phyloP scores from a whole-genome alignment of 176 grass and related monocot genomes.

The Rhynchospora pubera region DNA sequence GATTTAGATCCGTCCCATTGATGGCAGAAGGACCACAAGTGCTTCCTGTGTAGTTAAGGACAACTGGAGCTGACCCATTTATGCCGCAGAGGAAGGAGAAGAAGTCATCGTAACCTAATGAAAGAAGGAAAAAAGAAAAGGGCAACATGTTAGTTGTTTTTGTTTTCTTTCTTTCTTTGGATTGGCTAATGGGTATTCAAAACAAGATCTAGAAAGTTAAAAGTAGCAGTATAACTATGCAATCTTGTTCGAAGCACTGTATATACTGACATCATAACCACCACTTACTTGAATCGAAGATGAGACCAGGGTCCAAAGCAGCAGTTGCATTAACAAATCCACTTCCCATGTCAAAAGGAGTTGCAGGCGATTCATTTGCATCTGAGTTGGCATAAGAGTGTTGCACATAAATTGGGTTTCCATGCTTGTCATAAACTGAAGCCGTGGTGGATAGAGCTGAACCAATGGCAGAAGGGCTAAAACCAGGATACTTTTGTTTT shows the following conservation, averaged over 20 bases:
- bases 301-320: conserved; percentile 79
- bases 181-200: not conserved
- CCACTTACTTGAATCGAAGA: conserved; percentile 86
- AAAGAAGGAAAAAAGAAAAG: not conserved
- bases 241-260: not conserved
- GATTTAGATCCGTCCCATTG: conserved; percentile 61
- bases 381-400: conserved; percentile 67
- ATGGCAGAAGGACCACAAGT: conserved; percentile 42
- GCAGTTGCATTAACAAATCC: conserved; percentile 90
- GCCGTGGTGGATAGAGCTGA: conserved; percentile 80
- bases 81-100: conserved; percentile 88
- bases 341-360: conserved; percentile 95
- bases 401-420: conserved; percentile 78
- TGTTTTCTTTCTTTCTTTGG: not conserved
- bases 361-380: conserved; percentile 69
- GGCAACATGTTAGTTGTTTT: not conserved
- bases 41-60: conserved; percentile 78
- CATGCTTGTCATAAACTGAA: conserved; percentile 55
- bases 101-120: conserved; percentile 61
- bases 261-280: not conserved
- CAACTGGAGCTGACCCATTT: conserved; percentile 66
- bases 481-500: conserved; percentile 85
- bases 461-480: conserved; percentile 70
- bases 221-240: not conserved
- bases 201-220: not conserved